These are phyloP conservation scores for Xylaria bambusicola DNA, from an alignment of 495 filamentous ascomycete species.

Conservation along the genomic window DNA sequence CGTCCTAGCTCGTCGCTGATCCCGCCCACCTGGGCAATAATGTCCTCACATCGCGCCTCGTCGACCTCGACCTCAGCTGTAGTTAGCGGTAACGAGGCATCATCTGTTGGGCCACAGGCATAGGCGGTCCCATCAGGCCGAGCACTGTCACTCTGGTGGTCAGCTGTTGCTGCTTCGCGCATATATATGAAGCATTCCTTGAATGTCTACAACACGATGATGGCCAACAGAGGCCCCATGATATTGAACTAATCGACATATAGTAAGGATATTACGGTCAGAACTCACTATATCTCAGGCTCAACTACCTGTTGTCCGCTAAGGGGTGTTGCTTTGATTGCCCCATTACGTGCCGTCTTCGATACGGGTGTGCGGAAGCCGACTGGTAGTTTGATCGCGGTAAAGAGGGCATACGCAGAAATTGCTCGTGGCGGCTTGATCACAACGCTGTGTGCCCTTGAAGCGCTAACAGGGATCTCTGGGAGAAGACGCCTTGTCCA, in stretches of 20 bases:
- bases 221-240: background rate
- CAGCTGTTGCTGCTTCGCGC: background rate
- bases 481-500: slow-evolving; percentile 77
- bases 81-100: slow-evolving; percentile 65
- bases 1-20: slow-evolving; percentile 69
- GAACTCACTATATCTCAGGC: slow-evolving; percentile 71
- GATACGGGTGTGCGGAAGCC: slow-evolving; percentile 40
- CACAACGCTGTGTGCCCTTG: slow-evolving; percentile 80
- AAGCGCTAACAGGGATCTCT: slow-evolving; percentile 70
- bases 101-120: slow-evolving; percentile 74
- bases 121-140: slow-evolving; percentile 84
- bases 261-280: background rate
- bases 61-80: slow-evolving; percentile 76
- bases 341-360: slow-evolving; percentile 39
- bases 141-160: slow-evolving; percentile 36
- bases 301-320: slow-evolving; percentile 54
- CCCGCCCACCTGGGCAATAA: slow-evolving; percentile 68
- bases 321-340: slow-evolving; percentile 28
- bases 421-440: slow-evolving; percentile 62
- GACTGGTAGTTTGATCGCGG: slow-evolving; percentile 70
- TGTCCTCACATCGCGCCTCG: slow-evolving; percentile 70
- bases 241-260: background rate
- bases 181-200: too few species aligned
- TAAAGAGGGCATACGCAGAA: slow-evolving; percentile 81
- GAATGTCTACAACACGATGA: too few species aligned